Evolutionary conservation across 2,329 filamentous ascomycete species (phyloP), one percentile per base, ranked within the genome.

Genomic region (Neonectria punicea): DNA sequence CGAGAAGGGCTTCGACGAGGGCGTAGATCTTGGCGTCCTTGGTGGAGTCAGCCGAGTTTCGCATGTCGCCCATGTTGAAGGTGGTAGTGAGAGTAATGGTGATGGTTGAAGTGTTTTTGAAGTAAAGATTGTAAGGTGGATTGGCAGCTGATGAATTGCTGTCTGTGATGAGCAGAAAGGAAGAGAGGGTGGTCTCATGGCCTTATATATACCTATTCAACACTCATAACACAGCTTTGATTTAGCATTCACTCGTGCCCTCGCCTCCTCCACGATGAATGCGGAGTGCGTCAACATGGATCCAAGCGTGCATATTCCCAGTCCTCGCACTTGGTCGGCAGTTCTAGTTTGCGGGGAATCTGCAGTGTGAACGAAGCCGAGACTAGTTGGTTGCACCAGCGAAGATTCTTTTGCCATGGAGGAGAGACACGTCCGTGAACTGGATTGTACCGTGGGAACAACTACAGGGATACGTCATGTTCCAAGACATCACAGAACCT

Each of bases 1-100:
- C 79, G 2, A 80, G 77, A 51, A 82, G 73, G 43, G 78, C 79
- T 68, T 81, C 78, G 2, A 81, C 77, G 9, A 81, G 74, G 32
- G 77, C 77, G 50, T 77, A 79, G 57, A 65, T 58, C 13, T 58
- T 61, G 63, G 51, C 61, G 51, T 65, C 56, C 54, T 51, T 43
- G 39, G 59, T 61, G 32, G 43, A 50, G 20, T 61, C 55, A 53
- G 66, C 44, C 13, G 67, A 58, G 49, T 44, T 49, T 59, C 61
- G 61, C 22, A 70, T 61, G 28, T 70, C 67, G 55, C 68, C 68
- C 68, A 70, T 70, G 14, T 55, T 70, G 66, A 22, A 51, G 8
- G 20, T 14, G 30, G 11, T 51, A 8, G 36, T 51, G 30, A 18
- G 18, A 34, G n/a, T 18, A 18, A 13, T 13, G 28, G 10, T 34